Evolutionary conservation across 1,284 basidiomycete species (phyloP).

Genomic region (Moesziomyces globuligerus): DNA sequence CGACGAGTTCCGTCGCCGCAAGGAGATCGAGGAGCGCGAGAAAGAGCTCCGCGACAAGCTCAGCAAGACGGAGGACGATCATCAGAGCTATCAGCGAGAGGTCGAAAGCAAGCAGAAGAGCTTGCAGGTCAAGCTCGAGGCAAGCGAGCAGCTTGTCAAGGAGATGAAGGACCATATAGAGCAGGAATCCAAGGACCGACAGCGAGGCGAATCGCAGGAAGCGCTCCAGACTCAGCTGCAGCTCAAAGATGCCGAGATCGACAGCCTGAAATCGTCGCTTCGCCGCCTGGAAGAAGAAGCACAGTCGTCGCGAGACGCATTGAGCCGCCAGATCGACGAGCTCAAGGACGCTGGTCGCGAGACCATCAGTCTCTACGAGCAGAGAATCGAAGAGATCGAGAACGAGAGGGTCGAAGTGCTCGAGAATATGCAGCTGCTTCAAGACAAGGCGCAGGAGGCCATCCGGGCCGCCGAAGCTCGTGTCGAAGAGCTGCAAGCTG

Average conservation of each 20-base stretch:
- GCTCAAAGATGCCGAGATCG: constrained; percentile 57
- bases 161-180: constrained; percentile 38
- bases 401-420: constrained; percentile 64
- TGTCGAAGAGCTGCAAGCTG: constrained; percentile 73
- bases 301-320: constrained; percentile 49
- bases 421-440: constrained; percentile 47
- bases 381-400: constrained; percentile 44
- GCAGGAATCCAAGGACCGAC: constrained; percentile 35
- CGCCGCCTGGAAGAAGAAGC: constrained; percentile 56
- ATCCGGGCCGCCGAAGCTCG: constrained; percentile 76
- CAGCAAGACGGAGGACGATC: constrained; percentile 70
- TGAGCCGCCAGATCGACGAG: constrained; percentile 76
- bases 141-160: constrained; percentile 44
- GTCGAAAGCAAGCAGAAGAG: constrained; percentile 37
- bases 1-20: constrained; percentile 58
- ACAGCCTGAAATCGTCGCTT: constrained; percentile 52
- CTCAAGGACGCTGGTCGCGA: constrained; percentile 84
- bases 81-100: constrained; percentile 70
- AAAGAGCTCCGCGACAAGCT: constrained; percentile 39
- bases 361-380: constrained; percentile 54
- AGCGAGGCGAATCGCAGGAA: constrained; percentile 39
- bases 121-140: constrained; percentile 45
- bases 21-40: constrained; percentile 50
- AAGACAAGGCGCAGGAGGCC: constrained; percentile 81
- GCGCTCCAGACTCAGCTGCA: constrained; percentile 45